Evolutionary conservation across 1,139 yeast genomes (phyloP), one percentile per base, ranked within the genome.

Genomic region (Lodderomyces jiufengensis): DNA sequence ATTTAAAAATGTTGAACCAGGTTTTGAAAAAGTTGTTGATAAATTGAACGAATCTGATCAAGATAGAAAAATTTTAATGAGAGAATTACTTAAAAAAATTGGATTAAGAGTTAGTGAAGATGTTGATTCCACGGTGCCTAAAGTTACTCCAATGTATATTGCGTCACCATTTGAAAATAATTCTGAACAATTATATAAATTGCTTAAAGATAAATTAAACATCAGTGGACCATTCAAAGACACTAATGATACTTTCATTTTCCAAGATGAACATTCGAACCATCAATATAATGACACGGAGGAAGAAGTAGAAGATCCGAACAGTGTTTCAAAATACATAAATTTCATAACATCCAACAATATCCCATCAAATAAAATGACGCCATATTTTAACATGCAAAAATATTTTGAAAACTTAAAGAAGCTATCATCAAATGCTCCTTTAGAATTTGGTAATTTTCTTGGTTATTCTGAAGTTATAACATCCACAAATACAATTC

Each of bases 391-490:
- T 60, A 78, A 83, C 49, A 73, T 83, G 54, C 49, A 54, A 8
- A 52, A 65, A 16, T 92, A 82, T 53, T 84, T 73, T 52, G 52
- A 59, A 6, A 50, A 59, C 23, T 60, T 90, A 36, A 56, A 61
- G 13, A 54, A 49, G 14, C 54, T 66, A 11, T 45, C 47, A 8
- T 34, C 37, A 1, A 40, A 39, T 9, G 44, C 50, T 10, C 37
- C 47, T 14, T 64, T 67, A 3, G 67, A 63, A 2, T 60, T 82
- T 31, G 97, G 97, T 1, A 61, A 81, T 1, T 54, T 73, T 2
- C 55, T 86, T 20, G 65, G 86, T 11, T 90, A 90, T 52, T 88
- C 88, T 4, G 97, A 92, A 52, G 95, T 90, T 3, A 80, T 90
- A 1, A 84, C 96, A 0, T 90, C 97, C 0, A 92, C 98, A 0